Percentiles rank a stretch among this genome's conserved stretches.
phyloP scores from a whole-genome alignment of 352 stramenopile species.

The Peronospora farinosa region DNA sequence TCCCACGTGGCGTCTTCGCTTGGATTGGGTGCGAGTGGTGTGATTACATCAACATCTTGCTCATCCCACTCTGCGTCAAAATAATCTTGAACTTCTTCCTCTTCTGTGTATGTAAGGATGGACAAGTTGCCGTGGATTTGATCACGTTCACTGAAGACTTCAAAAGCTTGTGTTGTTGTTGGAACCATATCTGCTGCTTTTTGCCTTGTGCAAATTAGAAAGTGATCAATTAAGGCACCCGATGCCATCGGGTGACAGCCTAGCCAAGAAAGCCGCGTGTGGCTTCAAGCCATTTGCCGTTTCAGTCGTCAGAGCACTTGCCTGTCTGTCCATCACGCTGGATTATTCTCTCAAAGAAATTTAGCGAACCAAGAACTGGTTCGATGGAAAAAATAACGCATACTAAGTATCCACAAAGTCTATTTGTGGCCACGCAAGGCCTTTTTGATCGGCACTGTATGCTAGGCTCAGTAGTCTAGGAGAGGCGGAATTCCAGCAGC shows the following conservation, averaged over 20 bases:
- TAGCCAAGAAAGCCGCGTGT: conserved; percentile 11
- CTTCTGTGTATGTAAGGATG: conserved; percentile 21
- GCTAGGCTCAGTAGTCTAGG: neutral
- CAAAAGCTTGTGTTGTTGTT: conserved; percentile 9
- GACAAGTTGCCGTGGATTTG: conserved; percentile 17
- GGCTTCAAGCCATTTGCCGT: conserved; percentile 19
- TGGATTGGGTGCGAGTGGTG: neutral
- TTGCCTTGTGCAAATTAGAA: conserved; percentile 10
- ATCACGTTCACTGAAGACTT: conserved; percentile 20
- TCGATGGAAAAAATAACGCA: neutral
- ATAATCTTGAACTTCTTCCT: conserved; percentile 18
- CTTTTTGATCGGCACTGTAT: neutral
- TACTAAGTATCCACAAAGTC: neutral
- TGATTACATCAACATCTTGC: conserved; percentile 2
- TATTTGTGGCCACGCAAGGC: neutral
- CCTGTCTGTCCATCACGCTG: conserved; percentile 20
- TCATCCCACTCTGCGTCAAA: conserved; percentile 21
- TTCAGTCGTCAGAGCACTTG: conserved; percentile 25
- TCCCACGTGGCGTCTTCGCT: conserved; percentile 13
- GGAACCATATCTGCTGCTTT: conserved; percentile 16
- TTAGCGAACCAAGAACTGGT: neutral
- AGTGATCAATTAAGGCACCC: conserved; percentile 10
- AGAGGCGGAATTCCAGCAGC: neutral
- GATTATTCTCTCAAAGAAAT: conserved; percentile 14
- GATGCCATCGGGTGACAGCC: conserved; percentile 5